Evolutionary conservation across 495 filamentous ascomycete genomes (phyloP).

Genomic region (Penicillium desertorum): DNA sequence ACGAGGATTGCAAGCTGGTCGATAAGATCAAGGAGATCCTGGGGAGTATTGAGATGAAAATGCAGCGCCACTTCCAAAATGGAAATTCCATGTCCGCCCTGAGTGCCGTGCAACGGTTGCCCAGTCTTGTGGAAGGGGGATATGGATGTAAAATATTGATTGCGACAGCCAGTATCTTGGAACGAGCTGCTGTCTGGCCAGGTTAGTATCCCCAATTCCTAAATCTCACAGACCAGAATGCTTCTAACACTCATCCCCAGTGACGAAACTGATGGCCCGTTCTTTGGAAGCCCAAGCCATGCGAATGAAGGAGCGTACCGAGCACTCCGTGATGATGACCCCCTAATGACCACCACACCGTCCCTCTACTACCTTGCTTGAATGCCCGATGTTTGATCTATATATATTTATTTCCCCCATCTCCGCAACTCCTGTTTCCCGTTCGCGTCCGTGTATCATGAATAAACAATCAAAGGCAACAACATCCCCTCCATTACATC

Average conservation of each 20-base stretch:
- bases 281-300: constrained; percentile 83
- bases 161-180: constrained; percentile 85
- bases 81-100: constrained; percentile 51
- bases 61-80: constrained; percentile 56
- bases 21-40: constrained; percentile 82
- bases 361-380: constrained; percentile 7
- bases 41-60: constrained; percentile 74
- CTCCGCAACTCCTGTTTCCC: constrained; percentile 5
- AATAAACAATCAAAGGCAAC: constrained; percentile 15
- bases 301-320: constrained; percentile 71
- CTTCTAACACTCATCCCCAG: constrained; percentile 39
- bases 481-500: background rate
- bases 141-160: constrained; percentile 84
- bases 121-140: constrained; percentile 63
- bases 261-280: constrained; percentile 84
- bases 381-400: constrained; percentile 5
- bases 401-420: constrained; percentile 10
- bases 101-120: constrained; percentile 52
- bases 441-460: constrained; percentile 18
- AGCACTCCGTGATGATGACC: constrained; percentile 57
- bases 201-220: constrained; percentile 51
- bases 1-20: constrained; percentile 86
- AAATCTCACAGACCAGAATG: background rate
- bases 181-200: constrained; percentile 89
- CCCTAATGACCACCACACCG: constrained; percentile 29